A percentile compares a stretch with the other conserved stretches of the same genome.
phyloP scores from a whole-genome alignment of 2,329 filamentous ascomycete genomes.

The Fusarium albosuccineum region DNA sequence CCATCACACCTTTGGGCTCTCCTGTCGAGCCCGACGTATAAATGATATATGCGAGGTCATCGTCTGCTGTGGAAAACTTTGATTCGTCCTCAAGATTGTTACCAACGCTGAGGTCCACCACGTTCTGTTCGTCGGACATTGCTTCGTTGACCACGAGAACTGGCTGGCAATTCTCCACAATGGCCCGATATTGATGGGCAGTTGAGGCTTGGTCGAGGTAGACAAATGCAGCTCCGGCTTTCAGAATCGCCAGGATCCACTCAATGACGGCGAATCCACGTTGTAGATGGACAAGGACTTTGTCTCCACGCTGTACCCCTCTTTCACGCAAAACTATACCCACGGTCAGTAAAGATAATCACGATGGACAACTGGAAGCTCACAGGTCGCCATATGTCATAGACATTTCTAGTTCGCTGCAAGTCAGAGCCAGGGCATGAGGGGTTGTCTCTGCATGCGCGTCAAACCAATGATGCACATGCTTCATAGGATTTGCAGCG shows the following conservation, averaged over 20 bases:
- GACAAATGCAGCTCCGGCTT: background rate
- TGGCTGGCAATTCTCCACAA: background rate
- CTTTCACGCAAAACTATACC: background rate
- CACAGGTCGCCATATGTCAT: conserved; percentile 1
- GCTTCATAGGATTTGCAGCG: background rate
- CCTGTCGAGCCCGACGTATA: conserved; percentile 3
- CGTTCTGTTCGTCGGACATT: background rate
- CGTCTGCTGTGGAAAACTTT: background rate
- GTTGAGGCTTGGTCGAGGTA: background rate
- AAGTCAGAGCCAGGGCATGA: background rate
- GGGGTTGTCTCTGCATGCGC: background rate
- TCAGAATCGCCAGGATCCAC: background rate
- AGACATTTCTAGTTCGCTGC: background rate
- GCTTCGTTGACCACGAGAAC: background rate
- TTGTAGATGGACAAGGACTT: background rate
- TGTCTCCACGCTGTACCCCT: background rate
- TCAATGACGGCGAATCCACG: background rate
- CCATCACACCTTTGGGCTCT: conserved; percentile 2
- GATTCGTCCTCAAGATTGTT: background rate
- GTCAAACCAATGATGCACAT: conserved; percentile 4
- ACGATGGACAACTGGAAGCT: background rate
- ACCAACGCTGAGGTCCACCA: background rate
- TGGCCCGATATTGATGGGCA: background rate
- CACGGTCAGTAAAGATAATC: background rate
- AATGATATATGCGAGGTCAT: conserved; percentile 5